These are phyloP conservation scores for Colletotrichum nymphaeae DNA, from an alignment of 2,329 filamentous ascomycete species.

Conservation along the genomic window DNA sequence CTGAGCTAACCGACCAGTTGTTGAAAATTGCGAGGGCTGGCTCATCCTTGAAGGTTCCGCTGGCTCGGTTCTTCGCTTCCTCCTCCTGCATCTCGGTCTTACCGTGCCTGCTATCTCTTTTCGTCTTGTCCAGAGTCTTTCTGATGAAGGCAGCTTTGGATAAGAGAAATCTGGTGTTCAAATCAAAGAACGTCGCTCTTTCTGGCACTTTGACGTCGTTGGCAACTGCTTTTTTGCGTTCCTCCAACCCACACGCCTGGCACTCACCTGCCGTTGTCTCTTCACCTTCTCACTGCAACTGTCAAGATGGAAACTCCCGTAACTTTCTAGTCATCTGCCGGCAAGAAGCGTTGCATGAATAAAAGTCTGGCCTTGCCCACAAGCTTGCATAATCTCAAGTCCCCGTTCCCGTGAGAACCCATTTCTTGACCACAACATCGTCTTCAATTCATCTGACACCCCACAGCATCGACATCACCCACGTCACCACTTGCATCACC, in stretches of 20 bases:
- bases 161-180: too few relatives aligned
- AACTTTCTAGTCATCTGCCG: background rate
- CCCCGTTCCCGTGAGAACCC: background rate
- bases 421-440: background rate
- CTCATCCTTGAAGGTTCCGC: rapidly evolving
- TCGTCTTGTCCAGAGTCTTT: too few relatives aligned
- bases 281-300: background rate
- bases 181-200: too few relatives aligned
- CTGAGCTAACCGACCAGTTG: constrained; percentile 26
- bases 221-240: background rate
- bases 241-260: background rate
- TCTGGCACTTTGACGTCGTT: too few relatives aligned
- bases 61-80: too few relatives aligned
- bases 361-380: too few relatives aligned
- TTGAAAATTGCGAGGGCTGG: rapidly evolving
- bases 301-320: too few relatives aligned
- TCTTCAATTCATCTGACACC: background rate
- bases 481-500: background rate
- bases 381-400: background rate
- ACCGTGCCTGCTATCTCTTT: too few relatives aligned
- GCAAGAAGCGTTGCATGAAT: too few relatives aligned
- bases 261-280: too few relatives aligned
- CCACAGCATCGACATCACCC: background rate
- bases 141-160: background rate
- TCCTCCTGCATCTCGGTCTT: too few relatives aligned